Conservation (phyloP, 1,284 basidiomycete genomes). For the Pseudozyma hubeiensis region DNA sequence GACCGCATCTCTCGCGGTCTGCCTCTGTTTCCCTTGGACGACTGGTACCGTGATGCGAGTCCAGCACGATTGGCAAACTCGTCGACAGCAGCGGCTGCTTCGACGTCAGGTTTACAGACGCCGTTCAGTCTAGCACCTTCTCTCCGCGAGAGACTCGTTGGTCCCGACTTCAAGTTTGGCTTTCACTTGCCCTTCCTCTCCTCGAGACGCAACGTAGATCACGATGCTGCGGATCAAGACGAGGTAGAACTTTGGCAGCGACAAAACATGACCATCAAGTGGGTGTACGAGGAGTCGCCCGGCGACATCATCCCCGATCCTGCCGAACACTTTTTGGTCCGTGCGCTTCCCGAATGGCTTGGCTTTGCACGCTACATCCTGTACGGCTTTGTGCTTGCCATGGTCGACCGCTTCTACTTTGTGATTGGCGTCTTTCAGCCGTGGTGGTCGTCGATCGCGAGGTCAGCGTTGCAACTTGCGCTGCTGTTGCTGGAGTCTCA, state of each 20-base stretch:
- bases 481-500: slow-evolving; percentile 28
- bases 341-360: slow-evolving; percentile 38
- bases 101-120: slow-evolving; percentile 11
- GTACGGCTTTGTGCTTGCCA: slow-evolving; percentile 20
- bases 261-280: slow-evolving; percentile 32
- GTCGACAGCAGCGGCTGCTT: background rate
- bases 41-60: slow-evolving; percentile 1
- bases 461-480: slow-evolving; percentile 39
- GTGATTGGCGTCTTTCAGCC: slow-evolving; percentile 28
- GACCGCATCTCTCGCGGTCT: slow-evolving; percentile 30
- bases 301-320: slow-evolving; percentile 16
- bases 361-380: slow-evolving; percentile 31
- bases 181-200: slow-evolving; percentile 27
- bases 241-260: slow-evolving; percentile 32
- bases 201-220: slow-evolving; percentile 3
- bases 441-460: slow-evolving; percentile 30
- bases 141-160: slow-evolving; percentile 21
- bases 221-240: background rate
- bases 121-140: slow-evolving; percentile 24
- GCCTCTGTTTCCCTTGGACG: slow-evolving; percentile 22
- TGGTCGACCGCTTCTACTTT: slow-evolving; percentile 32
- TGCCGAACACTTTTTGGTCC: no score
- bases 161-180: slow-evolving; percentile 15
- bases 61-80: background rate
- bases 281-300: slow-evolving; percentile 27